A percentile compares a stretch with the other conserved stretches of the same genome.
These are phyloP conservation scores for Wallemia hederae DNA, from an alignment of 1,284 basidiomycete genomes.

Conservation along the genomic window DNA sequence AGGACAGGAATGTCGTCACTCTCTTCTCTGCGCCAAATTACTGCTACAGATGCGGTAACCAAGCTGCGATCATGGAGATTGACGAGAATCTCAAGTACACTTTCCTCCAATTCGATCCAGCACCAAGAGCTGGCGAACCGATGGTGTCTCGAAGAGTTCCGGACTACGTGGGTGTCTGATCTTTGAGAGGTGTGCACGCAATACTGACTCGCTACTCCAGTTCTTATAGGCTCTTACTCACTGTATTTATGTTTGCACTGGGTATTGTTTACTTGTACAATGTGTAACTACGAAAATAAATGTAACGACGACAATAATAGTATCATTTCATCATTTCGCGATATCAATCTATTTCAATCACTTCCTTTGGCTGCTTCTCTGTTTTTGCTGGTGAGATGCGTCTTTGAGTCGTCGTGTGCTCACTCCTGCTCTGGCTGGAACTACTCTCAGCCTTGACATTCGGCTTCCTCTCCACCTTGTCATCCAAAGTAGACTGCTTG, in stretches of 20 bases:
- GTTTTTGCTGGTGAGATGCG: not conserved
- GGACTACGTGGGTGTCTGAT: slow-evolving; percentile 24
- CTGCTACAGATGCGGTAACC: slow-evolving; percentile 97
- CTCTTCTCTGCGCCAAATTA: slow-evolving; percentile 98
- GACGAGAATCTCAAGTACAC: slow-evolving; percentile 16
- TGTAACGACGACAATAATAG: not conserved
- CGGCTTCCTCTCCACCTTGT: not conserved
- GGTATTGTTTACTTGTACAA: not conserved
- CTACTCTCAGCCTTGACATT: not conserved
- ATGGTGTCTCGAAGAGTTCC: slow-evolving; percentile 92
- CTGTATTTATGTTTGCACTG: slow-evolving; percentile 1
- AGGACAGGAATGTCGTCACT: slow-evolving; percentile 97
- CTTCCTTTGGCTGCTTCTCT: not conserved
- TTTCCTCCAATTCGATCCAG: slow-evolving; percentile 92
- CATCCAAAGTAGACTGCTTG: not conserved
- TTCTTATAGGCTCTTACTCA: not conserved
- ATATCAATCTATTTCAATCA: not conserved
- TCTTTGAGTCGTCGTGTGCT: not conserved
- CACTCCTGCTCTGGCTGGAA: too few species aligned
- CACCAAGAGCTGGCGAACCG: slow-evolving; percentile 88
- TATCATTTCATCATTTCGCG: not conserved
- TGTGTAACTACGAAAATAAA: slow-evolving; percentile 1
- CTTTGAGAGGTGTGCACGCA: not conserved
- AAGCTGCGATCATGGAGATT: slow-evolving; percentile 78
- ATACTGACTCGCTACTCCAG: not conserved